phyloP scores from a whole-genome alignment of 495 filamentous ascomycete species.

The Trichoderma parareesei region DNA sequence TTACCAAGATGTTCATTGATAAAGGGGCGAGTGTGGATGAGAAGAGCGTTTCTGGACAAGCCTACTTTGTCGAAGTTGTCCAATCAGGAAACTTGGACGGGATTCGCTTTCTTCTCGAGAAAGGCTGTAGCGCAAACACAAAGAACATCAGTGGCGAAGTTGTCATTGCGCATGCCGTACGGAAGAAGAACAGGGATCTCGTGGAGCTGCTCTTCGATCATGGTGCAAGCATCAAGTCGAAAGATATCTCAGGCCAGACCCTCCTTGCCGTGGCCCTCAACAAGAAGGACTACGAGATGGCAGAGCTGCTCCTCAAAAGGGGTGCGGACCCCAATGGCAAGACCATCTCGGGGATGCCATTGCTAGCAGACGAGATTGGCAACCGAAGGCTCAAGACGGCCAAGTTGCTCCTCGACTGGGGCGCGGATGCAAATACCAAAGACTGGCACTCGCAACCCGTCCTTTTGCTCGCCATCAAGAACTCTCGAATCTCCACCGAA shows the following conservation, averaged over 20 bases:
- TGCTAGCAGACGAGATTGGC: not conserved
- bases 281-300: slow-evolving; percentile 2
- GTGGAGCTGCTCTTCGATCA: slow-evolving; percentile 13
- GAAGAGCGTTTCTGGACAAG: slow-evolving; percentile 9
- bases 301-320: not conserved
- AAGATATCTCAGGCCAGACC: slow-evolving; percentile 7
- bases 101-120: slow-evolving; percentile 12
- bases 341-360: not conserved
- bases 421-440: slow-evolving; percentile 5
- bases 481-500: slow-evolving; percentile 17
- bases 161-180: slow-evolving; percentile 12
- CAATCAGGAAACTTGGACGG: slow-evolving; percentile 8
- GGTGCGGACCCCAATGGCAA: not conserved
- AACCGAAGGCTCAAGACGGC: not conserved
- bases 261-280: slow-evolving; percentile 6
- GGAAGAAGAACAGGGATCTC: slow-evolving; percentile 7
- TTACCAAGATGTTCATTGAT: slow-evolving; percentile 42
- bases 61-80: slow-evolving; percentile 14
- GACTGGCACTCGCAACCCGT: not conserved
- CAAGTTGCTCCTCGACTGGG: slow-evolving; percentile 4
- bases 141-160: slow-evolving; percentile 2
- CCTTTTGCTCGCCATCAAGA: not conserved
- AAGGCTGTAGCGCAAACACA: slow-evolving; percentile 13
- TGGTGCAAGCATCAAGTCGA: slow-evolving; percentile 6
- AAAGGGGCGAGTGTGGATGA: slow-evolving; percentile 13